Conservation (phyloP, 2,329 filamentous ascomycete species). For the Epichloe gansuensis region DNA sequence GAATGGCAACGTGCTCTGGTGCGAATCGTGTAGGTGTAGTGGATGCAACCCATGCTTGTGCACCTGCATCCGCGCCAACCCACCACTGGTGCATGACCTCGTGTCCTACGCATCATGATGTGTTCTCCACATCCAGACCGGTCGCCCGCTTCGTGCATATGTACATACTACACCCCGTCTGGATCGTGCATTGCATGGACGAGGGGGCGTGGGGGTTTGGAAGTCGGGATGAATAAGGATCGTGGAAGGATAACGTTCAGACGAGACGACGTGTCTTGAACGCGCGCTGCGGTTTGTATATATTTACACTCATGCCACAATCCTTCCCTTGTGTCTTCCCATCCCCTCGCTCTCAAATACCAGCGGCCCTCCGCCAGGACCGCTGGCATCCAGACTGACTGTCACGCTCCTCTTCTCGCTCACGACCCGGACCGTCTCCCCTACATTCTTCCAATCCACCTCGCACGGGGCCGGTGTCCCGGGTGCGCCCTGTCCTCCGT, state of each 20-base stretch:
- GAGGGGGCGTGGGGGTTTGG: not conserved
- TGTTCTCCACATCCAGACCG: not conserved
- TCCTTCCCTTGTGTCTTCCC: constrained; percentile 19
- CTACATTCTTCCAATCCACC: constrained; percentile 67
- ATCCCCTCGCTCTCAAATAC: constrained; percentile 48
- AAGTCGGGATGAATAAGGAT: no score
- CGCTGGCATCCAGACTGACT: constrained; percentile 57
- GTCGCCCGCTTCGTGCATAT: not conserved
- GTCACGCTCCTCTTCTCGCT: constrained; percentile 61
- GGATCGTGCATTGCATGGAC: not conserved
- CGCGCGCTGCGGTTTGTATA: not conserved
- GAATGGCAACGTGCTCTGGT: not conserved
- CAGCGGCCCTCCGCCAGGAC: constrained; percentile 51
- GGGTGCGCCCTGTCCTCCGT: constrained; percentile 15
- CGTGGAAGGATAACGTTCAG: no score
- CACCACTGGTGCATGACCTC: not conserved
- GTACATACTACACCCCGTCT: not conserved
- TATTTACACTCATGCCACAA: constrained; percentile 20
- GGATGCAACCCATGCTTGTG: no score
- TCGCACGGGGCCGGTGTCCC: constrained; percentile 42
- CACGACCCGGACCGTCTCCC: constrained; percentile 64
- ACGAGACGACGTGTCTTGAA: no score
- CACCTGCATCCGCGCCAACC: no score
- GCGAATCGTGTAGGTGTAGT: no score
- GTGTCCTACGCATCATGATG: not conserved